A percentile compares a stretch with the other conserved stretches of the same genome.
Evolutionary conservation across 306 rosid species (phyloP).

Genomic region (Cucumis hystrix): DNA sequence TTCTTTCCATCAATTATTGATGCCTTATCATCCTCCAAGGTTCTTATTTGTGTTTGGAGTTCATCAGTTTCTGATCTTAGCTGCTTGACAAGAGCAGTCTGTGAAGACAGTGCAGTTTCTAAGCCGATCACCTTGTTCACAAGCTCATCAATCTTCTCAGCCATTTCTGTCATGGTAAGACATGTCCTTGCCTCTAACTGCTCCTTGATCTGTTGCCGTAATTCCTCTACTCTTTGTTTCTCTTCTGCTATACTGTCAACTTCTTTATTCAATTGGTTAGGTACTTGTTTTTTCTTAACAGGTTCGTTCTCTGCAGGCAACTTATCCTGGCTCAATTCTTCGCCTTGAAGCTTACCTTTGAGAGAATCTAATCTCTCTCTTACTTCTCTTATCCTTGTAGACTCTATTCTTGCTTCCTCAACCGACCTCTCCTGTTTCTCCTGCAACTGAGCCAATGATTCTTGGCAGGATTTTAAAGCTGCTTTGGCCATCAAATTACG

Average conservation of each 20-base stretch:
- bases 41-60: conserved; percentile 47
- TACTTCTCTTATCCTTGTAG: conserved; percentile 35
- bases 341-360: conserved; percentile 29
- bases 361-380: conserved; percentile 42
- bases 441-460: conserved; percentile 41
- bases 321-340: conserved; percentile 11
- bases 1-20: conserved; percentile 32
- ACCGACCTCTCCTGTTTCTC: conserved; percentile 47
- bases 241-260: conserved; percentile 11
- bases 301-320: conserved; percentile 14
- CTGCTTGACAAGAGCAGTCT: conserved; percentile 51
- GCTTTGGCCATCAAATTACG: conserved; percentile 79
- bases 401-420: conserved; percentile 49
- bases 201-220: conserved; percentile 37
- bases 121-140: conserved; percentile 62
- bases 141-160: conserved; percentile 73
- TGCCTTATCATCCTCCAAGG: conserved; percentile 52
- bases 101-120: conserved; percentile 69
- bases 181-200: conserved; percentile 40
- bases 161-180: conserved; percentile 60
- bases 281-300: conserved; percentile 9
- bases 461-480: conserved; percentile 75
- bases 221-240: conserved; percentile 30
- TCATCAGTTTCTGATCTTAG: conserved; percentile 55
- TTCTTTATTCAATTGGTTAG: conserved; percentile 20